Evolutionary conservation across 2,329 filamentous ascomycete genomes (phyloP), one percentile per base, ranked within the genome.

Genomic region (Didymella exigua): DNA sequence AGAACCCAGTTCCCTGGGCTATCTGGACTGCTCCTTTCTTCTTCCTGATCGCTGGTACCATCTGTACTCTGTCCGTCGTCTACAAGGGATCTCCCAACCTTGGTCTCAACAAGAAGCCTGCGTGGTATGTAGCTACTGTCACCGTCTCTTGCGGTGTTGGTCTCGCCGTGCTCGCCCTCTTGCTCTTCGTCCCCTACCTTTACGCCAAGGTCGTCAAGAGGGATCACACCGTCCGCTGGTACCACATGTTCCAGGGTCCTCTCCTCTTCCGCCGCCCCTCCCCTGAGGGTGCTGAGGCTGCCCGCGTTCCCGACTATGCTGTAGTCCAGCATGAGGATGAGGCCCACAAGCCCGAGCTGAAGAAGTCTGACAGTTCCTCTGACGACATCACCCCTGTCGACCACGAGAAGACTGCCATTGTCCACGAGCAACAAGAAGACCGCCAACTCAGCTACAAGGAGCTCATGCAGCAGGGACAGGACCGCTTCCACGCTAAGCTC

Each of bases 61-160:
- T 92, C 67, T 90, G 88, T 77, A 89, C 89, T 0, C 81, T 93
- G 5, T 90, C 87, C 37, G 86, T 93, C 65, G 89, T 92, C 63
- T 91, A 90, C 83, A 91, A 92, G 81, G 89, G 89, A 27, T 90
- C 89, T 9, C 88, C 89, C 21, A 86, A 80, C 55, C 82, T 90
- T 26, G 81, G 82, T 19, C 78, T 90, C 24, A 80, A 77, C 77
- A 84, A 87, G 76, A 89, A 87, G 79, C 86, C 89, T 1, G 74
- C 75, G 8, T 86, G 83, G 82, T 91, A 84, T 68, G 84, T 91
- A 57, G 87, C 81, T 10, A 76, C 82, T 13, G 87, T 91, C 57
- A 87, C 86, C 16, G 68, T 91, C 56, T 87, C 88, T 34, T 81
- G 79, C 30, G 88, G 88, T 57, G 78, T 75, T 41, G 88, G 84